Evolutionary conservation across 352 stramenopile species (phyloP).

Genomic region (Phytophthora megakarya): DNA sequence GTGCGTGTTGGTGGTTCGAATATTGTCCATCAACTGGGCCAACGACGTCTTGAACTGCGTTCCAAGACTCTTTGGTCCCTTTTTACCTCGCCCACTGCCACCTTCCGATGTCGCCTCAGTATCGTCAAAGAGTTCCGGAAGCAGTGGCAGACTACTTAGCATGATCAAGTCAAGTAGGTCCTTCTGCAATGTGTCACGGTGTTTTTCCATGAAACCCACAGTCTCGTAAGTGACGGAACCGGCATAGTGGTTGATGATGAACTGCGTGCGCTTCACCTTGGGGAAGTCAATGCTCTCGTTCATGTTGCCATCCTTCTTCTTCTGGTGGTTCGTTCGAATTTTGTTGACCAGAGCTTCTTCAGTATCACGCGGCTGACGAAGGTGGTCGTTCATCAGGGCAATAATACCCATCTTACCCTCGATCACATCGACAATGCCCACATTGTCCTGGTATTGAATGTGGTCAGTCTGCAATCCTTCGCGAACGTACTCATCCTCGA

Average conservation of each 20-base stretch:
- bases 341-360: constrained; percentile 91
- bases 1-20: constrained; percentile 81
- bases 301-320: constrained; percentile 60
- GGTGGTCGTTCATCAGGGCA: constrained; percentile 88
- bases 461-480: constrained; percentile 98
- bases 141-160: constrained; percentile 63
- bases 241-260: constrained; percentile 96
- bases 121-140: constrained; percentile 80
- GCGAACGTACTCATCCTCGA: constrained; percentile 98
- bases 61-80: constrained; percentile 73
- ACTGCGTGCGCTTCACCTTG: constrained; percentile 91
- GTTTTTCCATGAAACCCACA: constrained; percentile 96
- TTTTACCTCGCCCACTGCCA: constrained; percentile 55
- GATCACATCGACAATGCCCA: constrained; percentile 97
- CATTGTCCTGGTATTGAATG: constrained; percentile 99
- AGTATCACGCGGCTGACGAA: constrained; percentile 84
- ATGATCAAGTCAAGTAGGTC: constrained; percentile 92
- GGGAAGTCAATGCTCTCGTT: constrained; percentile 87
- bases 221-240: constrained; percentile 94
- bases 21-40: constrained; percentile 87
- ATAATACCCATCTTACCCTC: constrained; percentile 91
- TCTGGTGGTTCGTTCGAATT: constrained; percentile 82
- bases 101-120: constrained; percentile 45
- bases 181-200: constrained; percentile 95
- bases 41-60: constrained; percentile 88